Base-by-base conservation (phyloP, 768 basidiomycete species). In the Pulveroboletus sp. region DNA sequence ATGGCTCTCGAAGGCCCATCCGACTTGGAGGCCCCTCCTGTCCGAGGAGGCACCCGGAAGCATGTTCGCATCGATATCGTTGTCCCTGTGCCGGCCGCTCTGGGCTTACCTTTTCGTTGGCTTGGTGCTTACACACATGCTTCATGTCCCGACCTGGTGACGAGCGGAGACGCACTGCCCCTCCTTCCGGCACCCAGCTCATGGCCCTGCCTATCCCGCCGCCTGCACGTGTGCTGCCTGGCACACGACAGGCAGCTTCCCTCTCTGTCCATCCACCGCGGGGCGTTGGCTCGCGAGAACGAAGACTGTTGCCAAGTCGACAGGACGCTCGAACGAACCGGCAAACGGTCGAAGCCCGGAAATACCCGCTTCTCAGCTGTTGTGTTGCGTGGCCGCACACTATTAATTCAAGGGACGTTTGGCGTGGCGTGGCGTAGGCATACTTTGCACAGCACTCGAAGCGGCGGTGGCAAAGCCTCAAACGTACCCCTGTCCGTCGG, bases 91-190 rank as follows among this genome's bases (percentile, higher is more conserved):
- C 31, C 32, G 31, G 11, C 5, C 15, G 8, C 9, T 26, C 42
- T 44, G 37, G 38, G 36, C 35, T n/a, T 26, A 33, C 24, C 24
- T 38, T 35, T 37, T 33, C 18, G 49, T 32, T 36, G 17, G 30
- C 49, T 51, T 32, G 17, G 43, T 39, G 17, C 27, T 45, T 14
- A 6, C 10, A 6, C 9, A 38, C 51, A 53, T 58, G 55, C 24
- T 17, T 30, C 12, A 21, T 31, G 41, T 41, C 18, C 40, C 55
- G 32, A 27, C 11, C n/a, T 33, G 6, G 35, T 46, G 15, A 49
- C 44, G 12, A 32, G 26, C 12, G 12, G 12, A 12, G 31, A 36
- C 28, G 3, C 17, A 8, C 9, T 5, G 26, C 18, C 12, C 17
- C 3, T 8, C 12, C 7, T 18, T 5, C 45, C 2, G 36, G 18